Percentiles rank a stretch among this genome's conserved stretches.
Conservation (phyloP, 2,329 filamentous ascomycete genomes). For the Cercospora sp. region DNA sequence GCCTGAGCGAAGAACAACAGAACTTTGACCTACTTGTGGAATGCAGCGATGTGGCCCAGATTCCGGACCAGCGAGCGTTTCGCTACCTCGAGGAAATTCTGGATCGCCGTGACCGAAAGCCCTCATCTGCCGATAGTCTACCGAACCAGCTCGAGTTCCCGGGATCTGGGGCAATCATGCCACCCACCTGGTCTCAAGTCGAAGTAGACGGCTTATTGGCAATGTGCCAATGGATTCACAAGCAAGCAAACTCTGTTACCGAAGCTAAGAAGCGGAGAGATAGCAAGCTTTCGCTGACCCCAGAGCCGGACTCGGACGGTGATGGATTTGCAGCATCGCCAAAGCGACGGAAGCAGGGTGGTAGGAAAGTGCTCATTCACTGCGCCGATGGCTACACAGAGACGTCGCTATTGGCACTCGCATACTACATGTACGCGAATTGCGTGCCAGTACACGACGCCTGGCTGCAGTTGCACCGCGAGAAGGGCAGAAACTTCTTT, state of each 20-base stretch:
- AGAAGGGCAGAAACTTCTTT: slow-evolving; percentile 88
- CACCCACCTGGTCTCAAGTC: slow-evolving; percentile 76
- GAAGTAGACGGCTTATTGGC: slow-evolving; percentile 84
- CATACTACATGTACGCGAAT: slow-evolving; percentile 91
- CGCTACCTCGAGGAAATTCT: slow-evolving; percentile 61
- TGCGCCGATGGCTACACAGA: slow-evolving; percentile 97
- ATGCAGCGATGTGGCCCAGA: slow-evolving; percentile 77
- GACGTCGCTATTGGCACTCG: slow-evolving; percentile 81
- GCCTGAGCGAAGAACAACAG: slow-evolving; percentile 53
- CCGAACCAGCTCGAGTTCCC: slow-evolving; percentile 75
- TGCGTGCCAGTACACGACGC: slow-evolving; percentile 77
- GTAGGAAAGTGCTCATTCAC: slow-evolving; percentile 79
- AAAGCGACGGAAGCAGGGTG: slow-evolving; percentile 32
- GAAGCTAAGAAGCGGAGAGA: slow-evolving; percentile 40
- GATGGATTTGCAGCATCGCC: slow-evolving; percentile 56
- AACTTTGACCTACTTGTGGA: slow-evolving; percentile 75
- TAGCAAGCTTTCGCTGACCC: slow-evolving; percentile 43
- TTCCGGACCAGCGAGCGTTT: slow-evolving; percentile 69
- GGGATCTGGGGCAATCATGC: slow-evolving; percentile 87
- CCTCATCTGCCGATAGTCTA: slow-evolving; percentile 42
- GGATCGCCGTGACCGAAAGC: slow-evolving; percentile 23
- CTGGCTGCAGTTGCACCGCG: slow-evolving; percentile 81
- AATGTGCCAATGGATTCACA: slow-evolving; percentile 86
- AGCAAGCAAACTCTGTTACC: slow-evolving; percentile 62
- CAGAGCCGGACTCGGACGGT: slow-evolving; percentile 50